phyloP scores from a whole-genome alignment of 441 rosid species.

The Gossypium schwendimanii region DNA sequence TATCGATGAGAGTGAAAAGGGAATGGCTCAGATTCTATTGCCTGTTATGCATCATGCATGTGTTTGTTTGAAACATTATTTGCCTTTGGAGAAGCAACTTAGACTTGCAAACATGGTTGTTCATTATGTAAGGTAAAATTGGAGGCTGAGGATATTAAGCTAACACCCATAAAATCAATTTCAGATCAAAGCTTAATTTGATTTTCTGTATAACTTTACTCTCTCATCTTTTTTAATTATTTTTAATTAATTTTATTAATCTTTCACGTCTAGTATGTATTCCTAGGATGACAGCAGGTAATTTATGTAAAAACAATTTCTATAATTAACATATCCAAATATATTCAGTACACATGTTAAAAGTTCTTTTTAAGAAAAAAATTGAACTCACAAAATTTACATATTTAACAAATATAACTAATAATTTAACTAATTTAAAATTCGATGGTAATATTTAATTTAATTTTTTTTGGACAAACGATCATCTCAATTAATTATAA shows the following conservation, averaged over 20 bases:
- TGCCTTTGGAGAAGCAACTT: slow-evolving; percentile 73
- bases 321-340: too few species aligned
- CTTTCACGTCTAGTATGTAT: neutral
- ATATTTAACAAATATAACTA: too few species aligned
- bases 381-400: too few species aligned
- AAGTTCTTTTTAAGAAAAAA: too few species aligned
- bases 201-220: neutral
- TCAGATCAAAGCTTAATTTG: neutral
- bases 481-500: too few species aligned
- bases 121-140: neutral
- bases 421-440: too few species aligned
- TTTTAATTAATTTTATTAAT: neutral
- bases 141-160: neutral
- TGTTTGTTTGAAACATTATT: slow-evolving; percentile 44
- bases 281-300: too few species aligned
- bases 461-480: too few species aligned
- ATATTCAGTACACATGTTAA: too few species aligned
- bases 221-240: neutral
- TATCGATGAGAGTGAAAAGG: slow-evolving; percentile 44
- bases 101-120: slow-evolving; percentile 48
- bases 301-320: too few species aligned
- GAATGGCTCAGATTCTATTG: slow-evolving; percentile 33
- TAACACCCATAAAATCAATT: neutral
- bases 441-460: too few species aligned
- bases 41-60: slow-evolving; percentile 51